Evolutionary conservation across 1,284 basidiomycete genomes (phyloP).

Genomic region (Fomitopsis pinicola): DNA sequence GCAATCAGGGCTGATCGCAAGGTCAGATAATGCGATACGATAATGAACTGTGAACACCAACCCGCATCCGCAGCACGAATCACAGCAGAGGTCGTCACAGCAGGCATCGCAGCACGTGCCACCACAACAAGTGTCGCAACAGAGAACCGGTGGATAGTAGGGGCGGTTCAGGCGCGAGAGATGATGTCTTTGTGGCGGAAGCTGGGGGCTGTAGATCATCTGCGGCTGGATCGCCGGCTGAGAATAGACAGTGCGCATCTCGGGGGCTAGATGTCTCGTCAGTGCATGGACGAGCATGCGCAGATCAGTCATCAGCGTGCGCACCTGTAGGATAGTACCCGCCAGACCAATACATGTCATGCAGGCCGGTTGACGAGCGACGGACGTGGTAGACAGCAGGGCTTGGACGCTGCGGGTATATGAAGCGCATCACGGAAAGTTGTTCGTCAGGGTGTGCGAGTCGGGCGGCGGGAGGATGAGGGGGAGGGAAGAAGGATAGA

Average conservation of each 20-base stretch:
- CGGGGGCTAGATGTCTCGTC: slow-evolving; percentile 12
- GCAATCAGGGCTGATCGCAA: background rate
- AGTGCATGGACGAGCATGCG: background rate
- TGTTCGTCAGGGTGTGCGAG: background rate
- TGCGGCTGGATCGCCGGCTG: slow-evolving; percentile 16
- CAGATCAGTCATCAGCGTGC: background rate
- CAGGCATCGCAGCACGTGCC: slow-evolving; percentile 5
- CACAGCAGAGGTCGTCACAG: slow-evolving; percentile 8
- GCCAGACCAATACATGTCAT: slow-evolving; percentile 14
- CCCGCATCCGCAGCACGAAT: slow-evolving; percentile 8
- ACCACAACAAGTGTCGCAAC: slow-evolving; percentile 10
- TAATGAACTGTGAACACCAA: background rate
- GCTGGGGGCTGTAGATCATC: slow-evolving; percentile 12
- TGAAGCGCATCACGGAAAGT: slow-evolving; percentile 9
- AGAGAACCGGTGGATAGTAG: slow-evolving; percentile 6
- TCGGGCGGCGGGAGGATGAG: slow-evolving; percentile 5
- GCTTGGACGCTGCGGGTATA: slow-evolving; percentile 8
- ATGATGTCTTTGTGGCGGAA: slow-evolving; percentile 2
- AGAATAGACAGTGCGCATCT: slow-evolving; percentile 18
- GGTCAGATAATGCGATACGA: background rate
- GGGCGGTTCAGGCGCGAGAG: background rate
- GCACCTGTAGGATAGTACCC: slow-evolving; percentile 16
- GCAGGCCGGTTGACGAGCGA: slow-evolving; percentile 11
- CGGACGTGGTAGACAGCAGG: slow-evolving; percentile 13
- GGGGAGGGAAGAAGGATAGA: background rate